These are phyloP conservation scores for Magnolia sinica DNA, from an alignment of 164 flowering plant species.

Conservation along the genomic window DNA sequence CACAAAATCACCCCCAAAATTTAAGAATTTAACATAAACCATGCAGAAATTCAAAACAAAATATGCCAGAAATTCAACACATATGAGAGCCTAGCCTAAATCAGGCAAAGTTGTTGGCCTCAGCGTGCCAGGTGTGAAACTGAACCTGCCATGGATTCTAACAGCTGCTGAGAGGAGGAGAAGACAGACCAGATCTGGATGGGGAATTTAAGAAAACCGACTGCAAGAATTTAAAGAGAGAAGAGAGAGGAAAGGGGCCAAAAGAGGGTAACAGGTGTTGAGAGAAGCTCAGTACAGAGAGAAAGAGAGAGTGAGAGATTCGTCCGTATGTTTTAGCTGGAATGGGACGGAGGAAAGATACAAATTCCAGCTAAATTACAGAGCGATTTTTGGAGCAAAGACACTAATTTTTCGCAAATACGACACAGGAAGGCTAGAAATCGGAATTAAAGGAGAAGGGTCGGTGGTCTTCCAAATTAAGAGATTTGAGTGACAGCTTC, in stretches of 20 bases:
- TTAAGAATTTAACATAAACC: not conserved
- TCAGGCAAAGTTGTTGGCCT: not conserved
- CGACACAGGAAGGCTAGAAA: not conserved
- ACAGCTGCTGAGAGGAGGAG: slow-evolving; percentile 5
- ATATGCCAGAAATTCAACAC: not conserved
- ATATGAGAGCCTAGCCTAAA: slow-evolving; percentile 2
- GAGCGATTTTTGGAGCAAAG: not conserved
- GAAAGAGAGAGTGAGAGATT: slow-evolving; percentile 1
- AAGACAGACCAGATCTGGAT: not conserved
- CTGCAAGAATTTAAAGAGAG: not conserved
- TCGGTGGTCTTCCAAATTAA: no score
- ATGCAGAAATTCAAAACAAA: not conserved
- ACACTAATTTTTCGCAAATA: not conserved
- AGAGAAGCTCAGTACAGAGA: slow-evolving; percentile 4
- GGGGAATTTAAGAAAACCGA: not conserved
- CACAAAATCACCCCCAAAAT: not conserved
- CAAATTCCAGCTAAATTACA: slow-evolving; percentile 20
- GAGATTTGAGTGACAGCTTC: no score
- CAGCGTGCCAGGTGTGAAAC: slow-evolving; percentile 7
- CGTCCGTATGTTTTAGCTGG: slow-evolving; percentile 5
- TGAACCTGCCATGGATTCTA: slow-evolving; percentile 1
- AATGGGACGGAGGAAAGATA: not conserved
- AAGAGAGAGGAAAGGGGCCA: not conserved
- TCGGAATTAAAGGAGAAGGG: no score
- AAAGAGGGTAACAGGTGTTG: slow-evolving; percentile 15